Evolutionary conservation across 1,139 yeast species (phyloP), one percentile per base, ranked within the genome.

Genomic region (Spathaspora sp.): DNA sequence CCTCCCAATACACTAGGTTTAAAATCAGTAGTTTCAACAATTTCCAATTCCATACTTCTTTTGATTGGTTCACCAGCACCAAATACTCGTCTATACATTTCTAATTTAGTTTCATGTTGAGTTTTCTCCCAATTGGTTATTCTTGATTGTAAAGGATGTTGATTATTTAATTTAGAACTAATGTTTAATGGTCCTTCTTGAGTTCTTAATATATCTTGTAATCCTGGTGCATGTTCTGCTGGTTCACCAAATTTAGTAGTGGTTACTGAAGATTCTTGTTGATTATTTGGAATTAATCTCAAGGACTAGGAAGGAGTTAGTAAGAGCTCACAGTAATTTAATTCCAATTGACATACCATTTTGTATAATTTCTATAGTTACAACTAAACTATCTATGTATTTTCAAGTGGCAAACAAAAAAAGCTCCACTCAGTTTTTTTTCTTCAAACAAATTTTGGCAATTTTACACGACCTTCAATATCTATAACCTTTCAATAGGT

Each of bases 11-110:
- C 67, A 43, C 74, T 64, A n/a, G 96, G 96, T 54, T 76, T 80
- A 64, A 82, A 82, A 47, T 86, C 89, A n/a, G 89, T 80, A 43
- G 77, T 74, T 41, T 81, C 81, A n/a, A 91, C 86, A 34, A 89
- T 78, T 47, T 80, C 75, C 59, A 89, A 70, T 56, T 95, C 98
- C 88, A 93, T 88, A 25, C 87, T 82, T 62, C 97, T 80, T 64
- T 89, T 85, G 56, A 93, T 83, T 7, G 98, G 96, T 60, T 89
- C 98, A 10, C 95, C 97, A 41, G 95, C 86, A 25, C 99, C 99
- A 65, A 86, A 90, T 23, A 89, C 70, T 53, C 95, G 80, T 61
- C 96, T 80, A 66, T 87, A 84, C 47, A 82, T 82, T 62, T 90
- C 95, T 72, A 90, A 62, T 58, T 83, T 82, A 54, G 86, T 72